Conservation (phyloP, 257 asterid genomes). For the Asclepias syriaca region DNA sequence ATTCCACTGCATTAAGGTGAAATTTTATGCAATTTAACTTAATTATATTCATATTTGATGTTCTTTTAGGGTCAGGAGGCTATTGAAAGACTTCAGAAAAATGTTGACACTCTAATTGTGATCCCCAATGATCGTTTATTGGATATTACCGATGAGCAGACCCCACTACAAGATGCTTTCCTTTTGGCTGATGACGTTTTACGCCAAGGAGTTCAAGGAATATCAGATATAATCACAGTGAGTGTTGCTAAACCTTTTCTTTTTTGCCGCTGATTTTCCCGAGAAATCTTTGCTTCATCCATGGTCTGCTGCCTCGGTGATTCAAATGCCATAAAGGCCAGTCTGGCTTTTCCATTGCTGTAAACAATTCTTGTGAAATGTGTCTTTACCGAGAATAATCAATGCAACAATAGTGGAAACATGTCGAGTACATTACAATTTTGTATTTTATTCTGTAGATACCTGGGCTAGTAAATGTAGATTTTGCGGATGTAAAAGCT, state of each 20-base stretch:
- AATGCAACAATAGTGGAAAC: neutral
- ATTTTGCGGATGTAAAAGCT: constrained; percentile 96
- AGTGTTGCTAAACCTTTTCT: constrained; percentile 14
- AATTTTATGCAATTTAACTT: too few species aligned
- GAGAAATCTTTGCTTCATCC: neutral
- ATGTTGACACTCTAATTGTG: constrained; percentile 93
- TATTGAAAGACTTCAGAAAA: constrained; percentile 90
- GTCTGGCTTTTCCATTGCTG: neutral
- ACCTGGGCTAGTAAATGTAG: constrained; percentile 97
- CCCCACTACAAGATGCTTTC: constrained; percentile 96
- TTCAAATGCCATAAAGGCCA: neutral
- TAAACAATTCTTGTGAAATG: neutral
- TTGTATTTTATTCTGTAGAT: constrained; percentile 47
- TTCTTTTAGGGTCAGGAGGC: constrained; percentile 85
- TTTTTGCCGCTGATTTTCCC: neutral
- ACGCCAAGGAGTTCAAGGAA: constrained; percentile 98
- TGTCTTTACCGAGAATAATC: neutral
- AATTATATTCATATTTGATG: constrained; percentile 10
- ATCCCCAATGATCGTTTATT: constrained; percentile 94
- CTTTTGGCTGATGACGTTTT: constrained; percentile 97
- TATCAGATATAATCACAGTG: constrained; percentile 93
- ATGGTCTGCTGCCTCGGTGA: neutral
- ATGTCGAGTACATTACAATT: neutral
- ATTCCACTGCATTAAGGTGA: neutral
- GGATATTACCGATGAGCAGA: constrained; percentile 90